Evolutionary conservation across 2,329 filamentous ascomycete species (phyloP).

Genomic region (Penicillium sp.): DNA sequence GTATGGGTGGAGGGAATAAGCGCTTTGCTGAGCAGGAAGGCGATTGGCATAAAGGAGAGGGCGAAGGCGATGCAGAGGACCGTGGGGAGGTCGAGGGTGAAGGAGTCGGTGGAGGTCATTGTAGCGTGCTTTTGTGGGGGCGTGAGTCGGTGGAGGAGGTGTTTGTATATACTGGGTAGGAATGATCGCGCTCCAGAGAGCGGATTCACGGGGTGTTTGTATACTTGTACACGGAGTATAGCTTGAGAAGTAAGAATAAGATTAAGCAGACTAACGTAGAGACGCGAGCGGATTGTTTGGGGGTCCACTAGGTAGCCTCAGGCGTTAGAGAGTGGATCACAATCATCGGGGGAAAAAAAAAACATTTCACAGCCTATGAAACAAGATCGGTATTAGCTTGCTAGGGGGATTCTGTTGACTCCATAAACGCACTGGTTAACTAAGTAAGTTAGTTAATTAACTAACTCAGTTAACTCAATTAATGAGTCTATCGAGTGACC

Average conservation of each 20-base stretch:
- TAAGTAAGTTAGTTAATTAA: too few relatives aligned
- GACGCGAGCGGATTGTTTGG: background rate
- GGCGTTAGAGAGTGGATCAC: background rate
- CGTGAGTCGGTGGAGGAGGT: background rate
- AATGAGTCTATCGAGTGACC: too few relatives aligned
- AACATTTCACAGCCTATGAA: background rate
- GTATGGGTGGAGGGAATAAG: conserved; percentile 59
- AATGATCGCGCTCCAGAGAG: background rate
- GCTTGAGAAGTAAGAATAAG: background rate
- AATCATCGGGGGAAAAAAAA: background rate
- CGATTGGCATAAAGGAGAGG: conserved; percentile 57
- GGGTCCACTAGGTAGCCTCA: conserved; percentile 3
- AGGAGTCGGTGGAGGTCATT: conserved; percentile 33
- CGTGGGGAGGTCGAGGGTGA: conserved; percentile 51
- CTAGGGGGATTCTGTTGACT: too few relatives aligned
- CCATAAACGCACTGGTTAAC: too few relatives aligned
- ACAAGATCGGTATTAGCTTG: background rate
- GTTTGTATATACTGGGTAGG: background rate
- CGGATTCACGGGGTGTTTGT: background rate
- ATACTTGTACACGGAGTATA: background rate
- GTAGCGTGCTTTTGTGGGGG: conserved; percentile 4
- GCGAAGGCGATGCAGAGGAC: conserved; percentile 59
- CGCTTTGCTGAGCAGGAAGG: conserved; percentile 53
- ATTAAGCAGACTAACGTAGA: background rate
- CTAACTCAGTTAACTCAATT: too few relatives aligned